Evolutionary conservation across 2,329 filamentous ascomycete genomes (phyloP), one percentile per base, ranked within the genome.

Genomic region (Elsinoe fawcettii): DNA sequence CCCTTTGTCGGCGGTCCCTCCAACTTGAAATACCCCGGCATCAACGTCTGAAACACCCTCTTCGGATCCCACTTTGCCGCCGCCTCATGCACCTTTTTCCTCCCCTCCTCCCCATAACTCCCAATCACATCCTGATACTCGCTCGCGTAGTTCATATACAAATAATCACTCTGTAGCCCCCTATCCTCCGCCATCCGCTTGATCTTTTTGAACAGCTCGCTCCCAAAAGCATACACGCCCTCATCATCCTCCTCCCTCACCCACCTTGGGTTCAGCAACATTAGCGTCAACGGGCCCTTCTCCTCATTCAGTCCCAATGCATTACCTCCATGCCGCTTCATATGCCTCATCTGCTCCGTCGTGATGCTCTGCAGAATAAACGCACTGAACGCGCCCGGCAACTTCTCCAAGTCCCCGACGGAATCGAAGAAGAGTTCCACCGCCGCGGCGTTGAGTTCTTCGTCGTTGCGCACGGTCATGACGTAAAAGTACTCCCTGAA

Each of bases 61-160:
- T 58, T 59, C 0, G 74, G 73, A 63, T 77, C 75, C 58, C 75
- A 76, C 56, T 66, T 69, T 16, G 56, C 59, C 7, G 69, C 68
- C 12, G 75, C 62, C 1, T 60, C 58, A 57, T 65, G 64, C 62
- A 77, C 56, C 27, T 61, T 66, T 23, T 62, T 55, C 36, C 68
- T 61, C 51, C 73, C 77, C 7, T 59, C 63, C n/a, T 58, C 44
- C 1, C 75, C 74, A 59, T 77, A 79, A 30, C 71, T 70, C 3
- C 64, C 58, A 37, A 78, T 62, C 1, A 73, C 69, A 59, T 72
- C 69, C 61, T 79, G 74, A 57, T 66, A 73, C 63, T 69, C 66
- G 55, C 68, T 69, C 5, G 75, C 75, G 58, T 78, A 77, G 62
- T 77, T 78, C 70, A 77, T 73, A 61, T 77, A 78, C 22, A 75